Base-by-base conservation (phyloP, 805 yeast genomes). In the Lipomyces yamadae region DNA sequence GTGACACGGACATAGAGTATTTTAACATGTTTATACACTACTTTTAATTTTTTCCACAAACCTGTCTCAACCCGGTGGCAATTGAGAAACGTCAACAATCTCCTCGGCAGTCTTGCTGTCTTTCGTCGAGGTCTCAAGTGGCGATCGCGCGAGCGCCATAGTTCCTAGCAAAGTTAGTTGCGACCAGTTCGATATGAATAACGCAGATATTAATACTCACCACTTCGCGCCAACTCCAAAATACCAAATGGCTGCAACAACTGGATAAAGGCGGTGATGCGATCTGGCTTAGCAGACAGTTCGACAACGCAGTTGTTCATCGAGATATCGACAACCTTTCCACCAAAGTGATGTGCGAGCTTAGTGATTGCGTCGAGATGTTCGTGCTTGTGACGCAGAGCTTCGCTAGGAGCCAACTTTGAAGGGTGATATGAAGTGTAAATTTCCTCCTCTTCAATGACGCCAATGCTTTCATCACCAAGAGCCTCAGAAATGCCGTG, bases 101-200 rank as follows among this genome's bases (percentile, higher is more conserved):
- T 89, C 81, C 32, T 82, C 81, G 45, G 88, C 90, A 67, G 85
- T 87, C 69, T 81, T 81, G 15, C 80, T 79, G 35, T 83, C 86
- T 30, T 81, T 84, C 24, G 80, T 84, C 55, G 78, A 80, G 30
- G 80, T 80, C 70, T 88, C 91, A 73, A 92, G 81, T 55, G 97
- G 97, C 60, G 98, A 91, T 85, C 98, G 88, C 76, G 98, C 96
- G 75, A 95, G 84, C 8, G 98, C 99, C 94, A 95, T 92, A 96
- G 94, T 91, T 18, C 66, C 66, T 60, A 15, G 33, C 3, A 54
- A 10, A 33, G 8, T 55, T 30, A 55, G 37, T 24, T 13, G 4
- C 34, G 34, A 29, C 35, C 29, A 35, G 24, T 24, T 24, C 18
- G 52, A 50, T 10, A 37, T 37, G 13, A 32, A 45, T 24, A 32